A percentile compares a stretch with the other conserved stretches of the same genome.
phyloP scores from a whole-genome alignment of 2,329 filamentous ascomycete species.

The Ceratocystis eucalypticola region DNA sequence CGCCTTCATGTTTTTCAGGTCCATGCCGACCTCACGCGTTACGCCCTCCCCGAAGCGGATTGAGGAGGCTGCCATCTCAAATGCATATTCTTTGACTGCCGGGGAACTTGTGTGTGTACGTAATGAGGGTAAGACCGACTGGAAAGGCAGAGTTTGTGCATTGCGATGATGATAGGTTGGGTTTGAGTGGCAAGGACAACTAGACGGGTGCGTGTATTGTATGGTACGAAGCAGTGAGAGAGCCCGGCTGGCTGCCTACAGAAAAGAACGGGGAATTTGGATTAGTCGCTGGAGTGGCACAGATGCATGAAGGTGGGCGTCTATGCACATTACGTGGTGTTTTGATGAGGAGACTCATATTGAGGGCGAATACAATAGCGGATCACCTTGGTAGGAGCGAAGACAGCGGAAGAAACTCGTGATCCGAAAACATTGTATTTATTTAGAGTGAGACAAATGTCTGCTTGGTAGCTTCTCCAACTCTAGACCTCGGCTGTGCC shows the following conservation, averaged over 20 bases:
- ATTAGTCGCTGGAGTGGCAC: background rate
- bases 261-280: background rate
- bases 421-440: background rate
- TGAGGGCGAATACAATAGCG: background rate
- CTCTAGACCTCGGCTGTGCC: slow-evolving; percentile 2
- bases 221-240: slow-evolving; percentile 71
- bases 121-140: background rate
- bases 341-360: slow-evolving; percentile 11
- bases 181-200: slow-evolving; percentile 86
- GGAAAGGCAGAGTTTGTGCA: slow-evolving; percentile 25
- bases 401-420: background rate
- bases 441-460: background rate
- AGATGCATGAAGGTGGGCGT: background rate
- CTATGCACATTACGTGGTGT: slow-evolving; percentile 12
- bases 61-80: slow-evolving; percentile 92
- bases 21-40: slow-evolving; percentile 96
- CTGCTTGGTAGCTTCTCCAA: slow-evolving; percentile 1
- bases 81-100: slow-evolving; percentile 71
- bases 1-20: slow-evolving; percentile 79
- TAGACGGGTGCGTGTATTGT: slow-evolving; percentile 75
- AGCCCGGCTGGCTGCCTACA: slow-evolving; percentile 48
- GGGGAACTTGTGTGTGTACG: slow-evolving; percentile 53
- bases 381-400: background rate
- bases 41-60: slow-evolving; percentile 89
- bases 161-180: slow-evolving; percentile 59